Conservation (phyloP, 441 rosid species). For the Daphne laureola region DNA sequence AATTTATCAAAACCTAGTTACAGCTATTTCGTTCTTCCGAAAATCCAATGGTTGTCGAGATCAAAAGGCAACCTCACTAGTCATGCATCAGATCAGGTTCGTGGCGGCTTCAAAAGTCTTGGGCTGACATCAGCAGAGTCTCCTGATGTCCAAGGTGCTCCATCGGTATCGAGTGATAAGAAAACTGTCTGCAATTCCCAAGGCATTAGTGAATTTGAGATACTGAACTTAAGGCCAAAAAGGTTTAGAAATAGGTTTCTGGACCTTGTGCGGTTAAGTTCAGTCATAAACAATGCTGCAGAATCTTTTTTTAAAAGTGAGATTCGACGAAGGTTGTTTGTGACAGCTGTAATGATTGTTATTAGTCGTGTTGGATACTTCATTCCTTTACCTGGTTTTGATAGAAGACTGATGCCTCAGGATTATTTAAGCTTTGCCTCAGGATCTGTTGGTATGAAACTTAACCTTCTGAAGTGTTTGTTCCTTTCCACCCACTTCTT, state of each 20-base stretch:
- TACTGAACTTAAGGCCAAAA: conserved; percentile 28
- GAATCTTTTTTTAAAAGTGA: conserved; percentile 88
- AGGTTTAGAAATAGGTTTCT: conserved; percentile 70
- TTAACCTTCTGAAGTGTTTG: conserved; percentile 1
- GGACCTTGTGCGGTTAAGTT: conserved; percentile 55
- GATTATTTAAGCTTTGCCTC: conserved; percentile 90
- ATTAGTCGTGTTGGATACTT: conserved; percentile 84
- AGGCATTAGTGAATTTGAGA: conserved; percentile 20
- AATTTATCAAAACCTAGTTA: conserved; percentile 19
- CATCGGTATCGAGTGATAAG: conserved; percentile 26
- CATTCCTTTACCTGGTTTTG: conserved; percentile 90
- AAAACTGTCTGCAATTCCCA: conserved; percentile 13
- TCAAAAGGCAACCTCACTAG: conserved; percentile 22
- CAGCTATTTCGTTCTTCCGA: conserved; percentile 17
- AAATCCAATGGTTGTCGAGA: conserved; percentile 18
- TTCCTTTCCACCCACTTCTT: background rate
- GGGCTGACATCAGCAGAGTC: conserved; percentile 28
- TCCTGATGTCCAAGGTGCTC: conserved; percentile 27
- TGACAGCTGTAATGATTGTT: conserved; percentile 61
- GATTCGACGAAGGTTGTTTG: conserved; percentile 77
- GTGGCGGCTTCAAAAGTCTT: conserved; percentile 27
- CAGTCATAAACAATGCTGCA: conserved; percentile 65
- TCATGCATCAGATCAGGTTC: conserved; percentile 38
- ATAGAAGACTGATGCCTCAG: conserved; percentile 78
- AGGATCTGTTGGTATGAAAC: conserved; percentile 74